Evolutionary conservation across 2,329 filamentous ascomycete species (phyloP).

Genomic region (Salinomyces thailandicus): DNA sequence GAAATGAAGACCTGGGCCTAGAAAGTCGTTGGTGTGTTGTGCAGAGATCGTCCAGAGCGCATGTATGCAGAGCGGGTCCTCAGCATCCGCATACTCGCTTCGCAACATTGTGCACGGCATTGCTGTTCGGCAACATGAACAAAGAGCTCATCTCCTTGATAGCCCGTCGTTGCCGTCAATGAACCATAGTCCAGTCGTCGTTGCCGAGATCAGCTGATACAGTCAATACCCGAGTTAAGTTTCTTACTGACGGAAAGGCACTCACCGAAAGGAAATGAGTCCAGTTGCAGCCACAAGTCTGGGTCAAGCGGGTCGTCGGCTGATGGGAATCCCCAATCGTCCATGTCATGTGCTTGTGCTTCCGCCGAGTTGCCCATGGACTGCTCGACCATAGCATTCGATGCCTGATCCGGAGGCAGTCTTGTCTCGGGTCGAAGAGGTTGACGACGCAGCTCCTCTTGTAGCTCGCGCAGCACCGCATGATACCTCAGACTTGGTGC

Average conservation of each 20-base stretch:
- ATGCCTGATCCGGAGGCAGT: neutral
- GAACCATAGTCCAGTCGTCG: too few relatives aligned
- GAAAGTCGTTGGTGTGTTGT: too few relatives aligned
- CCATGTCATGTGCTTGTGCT: neutral
- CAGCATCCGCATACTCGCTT: too few relatives aligned
- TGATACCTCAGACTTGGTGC: slow-evolving; percentile 41
- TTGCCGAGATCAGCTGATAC: neutral
- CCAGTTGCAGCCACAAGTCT: slow-evolving; percentile 22
- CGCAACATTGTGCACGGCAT: too few relatives aligned
- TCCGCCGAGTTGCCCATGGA: neutral
- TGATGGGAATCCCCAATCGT: neutral
- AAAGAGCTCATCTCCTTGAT: too few relatives aligned
- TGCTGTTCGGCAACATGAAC: too few relatives aligned
- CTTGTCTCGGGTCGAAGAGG: too few relatives aligned
- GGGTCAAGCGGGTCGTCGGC: slow-evolving; percentile 19
- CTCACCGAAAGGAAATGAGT: slow-evolving; percentile 20
- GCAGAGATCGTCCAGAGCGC: too few relatives aligned
- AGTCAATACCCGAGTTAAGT: neutral
- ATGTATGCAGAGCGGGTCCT: too few relatives aligned
- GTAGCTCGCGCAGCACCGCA: slow-evolving; percentile 44
- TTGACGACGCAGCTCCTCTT: slow-evolving; percentile 31
- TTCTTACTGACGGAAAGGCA: neutral
- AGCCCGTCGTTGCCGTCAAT: too few relatives aligned
- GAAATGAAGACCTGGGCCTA: too few relatives aligned
- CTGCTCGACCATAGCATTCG: neutral